Percentiles rank a stretch among this genome's conserved stretches.
Conservation (phyloP, 352 stramenopile genomes). For the Globisporangium irregulare region DNA sequence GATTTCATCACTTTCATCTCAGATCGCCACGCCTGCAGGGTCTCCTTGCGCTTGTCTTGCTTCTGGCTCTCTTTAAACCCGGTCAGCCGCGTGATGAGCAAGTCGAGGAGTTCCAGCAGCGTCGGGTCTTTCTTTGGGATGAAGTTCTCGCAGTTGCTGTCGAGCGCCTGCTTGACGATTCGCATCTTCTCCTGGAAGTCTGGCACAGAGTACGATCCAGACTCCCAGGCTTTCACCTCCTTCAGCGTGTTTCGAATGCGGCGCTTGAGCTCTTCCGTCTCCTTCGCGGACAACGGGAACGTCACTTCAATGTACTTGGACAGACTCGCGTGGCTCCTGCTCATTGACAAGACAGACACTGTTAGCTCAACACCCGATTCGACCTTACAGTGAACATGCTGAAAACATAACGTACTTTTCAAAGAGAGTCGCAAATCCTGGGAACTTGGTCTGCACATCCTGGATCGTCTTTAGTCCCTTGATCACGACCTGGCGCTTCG, state of each 20-base stretch:
- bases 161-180: conserved; percentile 9
- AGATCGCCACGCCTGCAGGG: conserved; percentile 12
- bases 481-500: conserved; percentile 11
- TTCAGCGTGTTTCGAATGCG: conserved; percentile 11
- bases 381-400: background rate
- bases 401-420: conserved; percentile 10
- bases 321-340: conserved; percentile 14
- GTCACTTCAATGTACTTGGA: conserved; percentile 19
- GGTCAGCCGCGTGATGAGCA: conserved; percentile 8
- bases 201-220: conserved; percentile 10
- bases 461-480: conserved; percentile 17
- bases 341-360: background rate
- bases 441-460: conserved; percentile 18
- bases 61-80: conserved; percentile 18
- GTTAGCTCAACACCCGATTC: background rate
- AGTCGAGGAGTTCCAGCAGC: conserved; percentile 15
- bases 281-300: conserved; percentile 13
- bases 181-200: conserved; percentile 21
- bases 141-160: conserved; percentile 17
- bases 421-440: conserved; percentile 8
- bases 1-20: conserved; percentile 13
- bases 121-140: conserved; percentile 12
- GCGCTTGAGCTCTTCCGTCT: conserved; percentile 18
- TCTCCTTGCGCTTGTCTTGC: conserved; percentile 18
- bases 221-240: conserved; percentile 17